A percentile compares a stretch with the other conserved stretches of the same genome.
phyloP scores from a whole-genome alignment of 2,329 filamentous ascomycete genomes.

The Trichoderma cornu-damae region DNA sequence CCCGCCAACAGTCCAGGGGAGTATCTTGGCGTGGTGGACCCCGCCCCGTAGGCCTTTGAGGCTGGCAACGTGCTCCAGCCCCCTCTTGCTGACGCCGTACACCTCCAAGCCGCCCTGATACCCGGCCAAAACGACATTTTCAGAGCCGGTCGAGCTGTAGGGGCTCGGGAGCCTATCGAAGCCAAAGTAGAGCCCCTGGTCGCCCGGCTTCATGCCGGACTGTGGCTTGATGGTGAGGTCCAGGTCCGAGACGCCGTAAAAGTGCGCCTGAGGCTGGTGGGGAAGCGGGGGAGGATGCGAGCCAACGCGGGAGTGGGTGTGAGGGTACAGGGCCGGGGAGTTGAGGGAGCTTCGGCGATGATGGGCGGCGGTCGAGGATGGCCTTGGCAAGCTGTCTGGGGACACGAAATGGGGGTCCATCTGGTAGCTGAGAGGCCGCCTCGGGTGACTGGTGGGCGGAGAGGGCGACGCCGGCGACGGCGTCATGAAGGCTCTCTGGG shows the following conservation, averaged over 20 bases:
- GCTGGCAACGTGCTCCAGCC: constrained; percentile 62
- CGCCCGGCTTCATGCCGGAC: constrained; percentile 56
- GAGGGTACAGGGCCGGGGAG: constrained; percentile 36
- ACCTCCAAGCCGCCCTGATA: constrained; percentile 77
- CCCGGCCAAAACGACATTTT: constrained; percentile 69
- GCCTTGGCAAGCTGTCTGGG: constrained; percentile 37
- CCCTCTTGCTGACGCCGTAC: constrained; percentile 65
- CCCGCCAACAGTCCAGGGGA: constrained; percentile 59
- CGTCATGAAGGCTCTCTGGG: constrained; percentile 42
- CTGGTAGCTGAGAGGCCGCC: constrained; percentile 52
- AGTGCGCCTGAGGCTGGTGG: constrained; percentile 71
- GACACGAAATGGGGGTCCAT: constrained; percentile 43
- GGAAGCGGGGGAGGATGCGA: constrained; percentile 58
- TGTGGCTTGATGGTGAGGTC: constrained; percentile 60
- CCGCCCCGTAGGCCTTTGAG: constrained; percentile 74
- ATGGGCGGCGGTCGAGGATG: constrained; percentile 31
- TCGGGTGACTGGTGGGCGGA: constrained; percentile 33
- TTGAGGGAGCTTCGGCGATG: constrained; percentile 46
- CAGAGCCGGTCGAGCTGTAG: constrained; percentile 38
- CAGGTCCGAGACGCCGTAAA: constrained; percentile 68
- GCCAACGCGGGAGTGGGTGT: constrained; percentile 41
- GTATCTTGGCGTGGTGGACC: constrained; percentile 75
- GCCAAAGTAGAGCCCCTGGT: constrained; percentile 71
- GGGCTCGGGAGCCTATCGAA: constrained; percentile 65
- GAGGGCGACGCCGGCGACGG: constrained; percentile 42